Evolutionary conservation across 148 eudicot species (phyloP), one percentile per base, ranked within the genome.

Genomic region (Beta vulgaris): DNA sequence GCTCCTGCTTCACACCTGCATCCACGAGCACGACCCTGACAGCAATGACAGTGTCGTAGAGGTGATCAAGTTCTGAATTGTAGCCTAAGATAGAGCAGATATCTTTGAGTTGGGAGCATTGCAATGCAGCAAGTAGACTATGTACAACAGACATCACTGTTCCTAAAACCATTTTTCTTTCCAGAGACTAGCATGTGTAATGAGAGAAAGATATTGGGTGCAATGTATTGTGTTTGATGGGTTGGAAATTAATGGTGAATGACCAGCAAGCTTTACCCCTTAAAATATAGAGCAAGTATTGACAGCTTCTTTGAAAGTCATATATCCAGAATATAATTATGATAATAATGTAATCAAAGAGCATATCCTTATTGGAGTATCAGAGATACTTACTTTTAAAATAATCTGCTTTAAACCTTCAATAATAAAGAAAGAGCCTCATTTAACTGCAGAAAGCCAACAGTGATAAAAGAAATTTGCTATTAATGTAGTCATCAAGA

Each of bases 11-110:
- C n/a, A 26, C 70, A 67, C 64, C 82, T 40, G 75, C 77, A 65
- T 70, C 77, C 15, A 72, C 36, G 46, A 84, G 64, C 42, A 79
- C 76, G 39, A 37, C 76, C 68, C 48, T 69, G 75, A 85, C 53
- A 35, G 77, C 58, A 14, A 60, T 46, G 23, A 79, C 70, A 1
- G 81, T 81, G 43, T 55, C 72, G 3, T 51, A 34, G 26, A 84
- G 77, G 16, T 63, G 61, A 4, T 72, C 59, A 18, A 84, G 71
- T 42, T 84, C 81, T 11, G 37, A 6, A 8, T 70, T 77, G 53
- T 74, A 37, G 3, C 73, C 64, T 71, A 77, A 77, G 48, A 73
- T 68, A 26, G 76, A 44, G 34, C 70, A 75, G 21, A 74, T 61
- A 40, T 76, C 85, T 73, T 69, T 63, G 31, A 74, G 70, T 42